phyloP scores from a whole-genome alignment of 345 rosid genomes.

The Citrus trifoliata region DNA sequence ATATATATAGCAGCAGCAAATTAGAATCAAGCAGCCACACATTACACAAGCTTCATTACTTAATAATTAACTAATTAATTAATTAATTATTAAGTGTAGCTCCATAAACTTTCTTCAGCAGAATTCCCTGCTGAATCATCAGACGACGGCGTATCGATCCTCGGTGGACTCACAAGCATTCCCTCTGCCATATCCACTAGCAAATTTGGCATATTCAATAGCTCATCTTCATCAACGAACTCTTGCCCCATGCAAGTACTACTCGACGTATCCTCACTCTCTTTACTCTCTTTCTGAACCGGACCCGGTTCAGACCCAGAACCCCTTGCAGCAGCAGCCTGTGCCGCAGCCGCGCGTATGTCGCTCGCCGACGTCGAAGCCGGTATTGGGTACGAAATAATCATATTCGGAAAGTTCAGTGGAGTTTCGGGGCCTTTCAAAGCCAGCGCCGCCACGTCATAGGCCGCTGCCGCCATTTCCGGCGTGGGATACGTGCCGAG shows the following conservation, averaged over 20 bases:
- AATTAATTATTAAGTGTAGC: slow-evolving; percentile 22
- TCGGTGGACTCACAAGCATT: slow-evolving; percentile 73
- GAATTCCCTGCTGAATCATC: slow-evolving; percentile 53
- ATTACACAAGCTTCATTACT: not conserved
- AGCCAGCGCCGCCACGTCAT: slow-evolving; percentile 74
- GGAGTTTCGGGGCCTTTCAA: slow-evolving; percentile 57
- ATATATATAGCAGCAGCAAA: not conserved
- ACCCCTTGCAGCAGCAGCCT: slow-evolving; percentile 43
- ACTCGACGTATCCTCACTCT: not conserved
- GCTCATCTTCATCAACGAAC: slow-evolving; percentile 53
- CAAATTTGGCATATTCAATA: slow-evolving; percentile 59
- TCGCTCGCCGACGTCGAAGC: slow-evolving; percentile 47
- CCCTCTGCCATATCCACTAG: slow-evolving; percentile 73
- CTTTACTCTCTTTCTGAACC: slow-evolving; percentile 16
- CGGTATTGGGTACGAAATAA: slow-evolving; percentile 45
- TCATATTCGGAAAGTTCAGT: slow-evolving; percentile 52
- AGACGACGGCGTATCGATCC: slow-evolving; percentile 43
- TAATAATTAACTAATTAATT: not conserved
- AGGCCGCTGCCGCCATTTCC: slow-evolving; percentile 83
- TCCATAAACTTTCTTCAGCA: slow-evolving; percentile 60
- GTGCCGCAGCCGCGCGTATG: slow-evolving; percentile 54
- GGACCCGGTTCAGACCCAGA: slow-evolving; percentile 11
- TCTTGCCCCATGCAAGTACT: slow-evolving; percentile 19
- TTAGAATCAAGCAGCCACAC: not conserved
- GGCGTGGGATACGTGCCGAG: slow-evolving; percentile 66